Evolutionary conservation across 75 land plant genomes (phyloP), one percentile per base, ranked within the genome.

Genomic region (Sequoiadendron giganteum): DNA sequence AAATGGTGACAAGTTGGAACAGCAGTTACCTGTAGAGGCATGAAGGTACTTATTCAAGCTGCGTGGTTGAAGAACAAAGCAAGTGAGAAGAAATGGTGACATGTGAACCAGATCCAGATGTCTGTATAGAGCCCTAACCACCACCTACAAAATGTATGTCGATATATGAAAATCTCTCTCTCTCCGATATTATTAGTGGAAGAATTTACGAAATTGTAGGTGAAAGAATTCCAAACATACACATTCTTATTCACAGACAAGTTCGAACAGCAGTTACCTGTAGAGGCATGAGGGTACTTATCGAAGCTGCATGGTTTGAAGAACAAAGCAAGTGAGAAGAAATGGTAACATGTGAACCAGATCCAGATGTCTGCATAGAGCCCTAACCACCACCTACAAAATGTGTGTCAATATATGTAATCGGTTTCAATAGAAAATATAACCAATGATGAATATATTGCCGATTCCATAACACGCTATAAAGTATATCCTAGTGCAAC

Each of bases 51-150:
- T 75, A 75, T 75, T 13, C 38, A 34, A 30, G 77, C 77, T 30
- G 21, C 38, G 2, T 30, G 15, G 14, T 75, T 75, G 10, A 14
- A 75, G 38, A 14, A 36, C 21, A 30, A 75, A 75, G 21, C 13
- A 2, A 32, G 78, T 75, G 36, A 32, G 38, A 86, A 32, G 28
- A 61, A 81, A 95, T 95, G 96, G 90, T 87, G 47, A 45, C 38
- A 75, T 85, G 86, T 30, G 93, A 94, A 87, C 92, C 90, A 86
- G 96, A 95, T 89, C 91, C 93, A 75, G 92, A 94, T 89, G 90
- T 94, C 68, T 49, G 11, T 11, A 49, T 49, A 9, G 52, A 9
- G 52, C 10, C 8, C 42, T 40, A 40, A 2, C 52, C 13, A 11
- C 52, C 52, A 49, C 52, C 52, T 49, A 49, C 1, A 49, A 49